Base-by-base conservation (phyloP, 148 eudicot species). In the Silene uniflora region DNA sequence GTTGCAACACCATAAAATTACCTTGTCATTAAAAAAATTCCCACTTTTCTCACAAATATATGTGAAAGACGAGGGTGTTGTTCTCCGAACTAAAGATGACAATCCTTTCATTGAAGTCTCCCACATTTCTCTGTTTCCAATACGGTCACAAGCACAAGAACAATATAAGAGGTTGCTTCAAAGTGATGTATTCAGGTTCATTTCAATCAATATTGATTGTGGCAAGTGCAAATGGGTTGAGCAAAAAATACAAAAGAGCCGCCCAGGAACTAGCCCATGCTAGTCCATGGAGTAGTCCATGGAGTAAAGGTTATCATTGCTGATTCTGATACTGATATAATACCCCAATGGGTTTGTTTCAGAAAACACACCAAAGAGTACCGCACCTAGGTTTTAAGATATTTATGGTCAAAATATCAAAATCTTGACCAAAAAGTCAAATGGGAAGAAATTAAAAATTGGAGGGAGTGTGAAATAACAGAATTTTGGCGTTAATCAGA, bases 61-160 rank as follows among this genome's bases (percentile, higher is more conserved):
- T 67, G 97, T 74, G 86, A 88, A 95, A 54, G 93, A 89, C 59
- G 98, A 92, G 35, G 93, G 98, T 39, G 92, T 89, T 29, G 88
- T 88, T 82, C 77, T 95, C 79, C 89, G 89, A 69, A 95, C 88
- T 87, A 95, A 81, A 83, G 89, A 91, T 77, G 79, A 70, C 75
- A 95, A 85, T 60, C 99, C 99, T 66, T 87, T 87, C 97, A 92
- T 95, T 25, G 99, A 92, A 76, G 69, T 92, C 87, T 95, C 99
- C 99, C 99, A 95, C 99, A 95, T 95, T 10, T 88, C 97, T 83
- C 99, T 95, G 90, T 78, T 77, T 63, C 71, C 79, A 72, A 75
- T 67, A 76, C 70, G 39, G 44, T 75, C 70, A 32, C 74, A 76
- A 47, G 8, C 25, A 25, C 13, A 29, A 56, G 59, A 75, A 22